These are phyloP conservation scores for Jacaranda mimosifolia DNA, from an alignment of 257 asterid genomes.

Conservation along the genomic window DNA sequence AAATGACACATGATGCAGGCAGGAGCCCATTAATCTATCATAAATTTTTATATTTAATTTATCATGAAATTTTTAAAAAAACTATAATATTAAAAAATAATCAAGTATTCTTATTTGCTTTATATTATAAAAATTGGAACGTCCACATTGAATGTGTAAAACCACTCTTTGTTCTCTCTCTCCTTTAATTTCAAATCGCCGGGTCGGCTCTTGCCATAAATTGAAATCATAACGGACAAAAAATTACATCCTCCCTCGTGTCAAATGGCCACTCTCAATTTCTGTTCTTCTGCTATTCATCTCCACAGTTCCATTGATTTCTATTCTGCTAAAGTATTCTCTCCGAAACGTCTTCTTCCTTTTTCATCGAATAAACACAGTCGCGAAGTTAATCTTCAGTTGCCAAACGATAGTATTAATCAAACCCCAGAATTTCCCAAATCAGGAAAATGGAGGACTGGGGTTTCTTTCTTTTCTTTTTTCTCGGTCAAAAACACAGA, in stretches of 20 bases:
- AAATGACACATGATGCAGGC: too few species aligned
- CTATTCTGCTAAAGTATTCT: constrained; percentile 2
- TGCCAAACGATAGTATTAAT: background rate
- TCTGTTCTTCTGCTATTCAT: constrained; percentile 28
- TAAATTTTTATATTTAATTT: too few species aligned
- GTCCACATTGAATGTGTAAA: too few species aligned
- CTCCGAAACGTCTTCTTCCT: constrained; percentile 27
- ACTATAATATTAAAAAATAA: too few species aligned
- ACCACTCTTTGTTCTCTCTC: too few species aligned
- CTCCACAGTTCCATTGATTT: constrained; percentile 16
- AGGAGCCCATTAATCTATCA: too few species aligned
- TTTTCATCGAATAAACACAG: constrained; percentile 8
- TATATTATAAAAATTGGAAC: too few species aligned
- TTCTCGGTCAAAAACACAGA: constrained; percentile 39
- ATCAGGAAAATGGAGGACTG: constrained; percentile 50
- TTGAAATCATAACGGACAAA: constrained; percentile 6
- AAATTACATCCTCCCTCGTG: background rate
- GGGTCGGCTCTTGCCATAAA: too few species aligned
- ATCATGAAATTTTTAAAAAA: too few species aligned
- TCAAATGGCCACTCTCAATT: constrained; percentile 45
- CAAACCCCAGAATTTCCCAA: background rate
- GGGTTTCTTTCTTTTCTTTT: constrained; percentile 53
- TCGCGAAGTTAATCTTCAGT: constrained; percentile 4
- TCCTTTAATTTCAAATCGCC: background rate
- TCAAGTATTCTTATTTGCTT: too few species aligned